Conservation (phyloP, 2,329 filamentous ascomycete genomes). For the Diaporthe sp. region DNA sequence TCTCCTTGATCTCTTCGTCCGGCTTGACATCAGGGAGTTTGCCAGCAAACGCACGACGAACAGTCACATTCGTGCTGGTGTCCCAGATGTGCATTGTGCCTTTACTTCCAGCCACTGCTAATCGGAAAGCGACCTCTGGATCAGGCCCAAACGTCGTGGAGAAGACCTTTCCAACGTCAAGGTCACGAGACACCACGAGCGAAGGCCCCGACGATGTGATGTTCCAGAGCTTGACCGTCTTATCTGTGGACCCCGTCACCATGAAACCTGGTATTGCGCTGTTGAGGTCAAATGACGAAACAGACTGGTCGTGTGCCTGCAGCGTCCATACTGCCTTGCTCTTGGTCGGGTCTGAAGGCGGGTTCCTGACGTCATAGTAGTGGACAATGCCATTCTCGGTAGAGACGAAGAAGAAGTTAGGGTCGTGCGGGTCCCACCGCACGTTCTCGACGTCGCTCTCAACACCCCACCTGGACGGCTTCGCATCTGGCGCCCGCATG, state of each 20-base stretch:
- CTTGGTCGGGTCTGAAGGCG: constrained; percentile 77
- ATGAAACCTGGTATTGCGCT: constrained; percentile 90
- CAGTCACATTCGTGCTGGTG: constrained; percentile 90
- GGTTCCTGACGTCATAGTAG: constrained; percentile 87
- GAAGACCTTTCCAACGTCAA: constrained; percentile 96
- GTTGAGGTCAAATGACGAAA: constrained; percentile 95
- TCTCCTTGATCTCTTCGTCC: constrained; percentile 78
- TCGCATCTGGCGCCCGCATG: constrained; percentile 91
- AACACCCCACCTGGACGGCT: constrained; percentile 88
- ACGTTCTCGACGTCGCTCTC: constrained; percentile 96
- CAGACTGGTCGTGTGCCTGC: constrained; percentile 93
- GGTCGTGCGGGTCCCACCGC: constrained; percentile 92
- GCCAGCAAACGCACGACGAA: constrained; percentile 85
- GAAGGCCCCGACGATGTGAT: constrained; percentile 83
- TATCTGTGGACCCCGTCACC: constrained; percentile 93
- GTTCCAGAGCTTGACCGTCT: constrained; percentile 97
- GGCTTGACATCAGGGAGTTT: constrained; percentile 71
- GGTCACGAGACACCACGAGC: constrained; percentile 91
- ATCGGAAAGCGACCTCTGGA: constrained; percentile 87
- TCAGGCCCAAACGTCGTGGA: constrained; percentile 92
- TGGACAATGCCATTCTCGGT: constrained; percentile 94
- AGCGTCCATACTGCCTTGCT: constrained; percentile 94
- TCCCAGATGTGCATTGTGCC: constrained; percentile 96
- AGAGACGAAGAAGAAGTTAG: constrained; percentile 94
- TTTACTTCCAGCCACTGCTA: constrained; percentile 95